Evolutionary conservation across 2,329 filamentous ascomycete species (phyloP).

Genomic region (Metarhizium anisopliae): DNA sequence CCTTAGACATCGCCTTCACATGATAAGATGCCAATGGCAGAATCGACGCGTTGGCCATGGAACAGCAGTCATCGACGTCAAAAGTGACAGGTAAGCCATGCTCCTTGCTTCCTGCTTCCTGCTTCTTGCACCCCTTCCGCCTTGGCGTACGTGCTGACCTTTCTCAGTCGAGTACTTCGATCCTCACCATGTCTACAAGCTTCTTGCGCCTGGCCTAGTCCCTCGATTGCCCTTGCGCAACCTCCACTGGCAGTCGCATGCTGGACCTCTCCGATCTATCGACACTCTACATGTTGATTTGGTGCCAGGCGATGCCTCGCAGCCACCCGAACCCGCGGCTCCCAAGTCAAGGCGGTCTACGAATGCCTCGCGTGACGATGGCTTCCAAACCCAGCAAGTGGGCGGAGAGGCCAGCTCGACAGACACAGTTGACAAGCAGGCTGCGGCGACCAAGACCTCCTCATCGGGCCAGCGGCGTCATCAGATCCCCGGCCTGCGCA

Average conservation of each 20-base stretch:
- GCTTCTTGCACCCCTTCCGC: not conserved
- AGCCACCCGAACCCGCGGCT: constrained; percentile 24
- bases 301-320: constrained; percentile 50
- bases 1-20: not conserved
- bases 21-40: constrained; percentile 18
- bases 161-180: constrained; percentile 89
- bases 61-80: constrained; percentile 60
- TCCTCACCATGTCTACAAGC: constrained; percentile 77
- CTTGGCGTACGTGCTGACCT: not conserved
- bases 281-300: constrained; percentile 87
- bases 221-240: constrained; percentile 79
- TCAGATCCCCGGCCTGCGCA: constrained; percentile 87
- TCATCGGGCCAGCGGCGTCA: constrained; percentile 54
- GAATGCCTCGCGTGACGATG: constrained; percentile 40
- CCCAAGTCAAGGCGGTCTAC: constrained; percentile 21
- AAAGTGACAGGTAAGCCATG: constrained; percentile 60
- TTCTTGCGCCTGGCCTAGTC: constrained; percentile 68
- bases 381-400: constrained; percentile 49
- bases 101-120: no score
- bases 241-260: constrained; percentile 94
- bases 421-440: constrained; percentile 28
- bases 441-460: constrained; percentile 22
- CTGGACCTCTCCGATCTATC: constrained; percentile 85
- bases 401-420: constrained; percentile 30
- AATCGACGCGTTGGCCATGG: constrained; percentile 37